Conservation (phyloP, 768 basidiomycete genomes). For the Cantharellus anzutake region DNA sequence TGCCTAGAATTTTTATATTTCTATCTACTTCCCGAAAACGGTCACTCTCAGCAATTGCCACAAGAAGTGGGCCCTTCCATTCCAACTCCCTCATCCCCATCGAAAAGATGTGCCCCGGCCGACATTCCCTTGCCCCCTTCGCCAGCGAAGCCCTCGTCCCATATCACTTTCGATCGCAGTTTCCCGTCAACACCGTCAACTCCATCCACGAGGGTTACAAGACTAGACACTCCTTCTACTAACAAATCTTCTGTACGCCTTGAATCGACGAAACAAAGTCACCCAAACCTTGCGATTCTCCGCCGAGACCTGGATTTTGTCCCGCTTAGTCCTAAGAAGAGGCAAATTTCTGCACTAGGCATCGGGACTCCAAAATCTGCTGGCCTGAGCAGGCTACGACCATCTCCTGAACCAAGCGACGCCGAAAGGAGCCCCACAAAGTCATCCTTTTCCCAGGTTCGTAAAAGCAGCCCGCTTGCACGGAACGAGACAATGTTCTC, state of each 20-base stretch:
- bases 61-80: neutral
- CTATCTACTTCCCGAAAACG: conserved; percentile 73
- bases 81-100: conserved; percentile 1
- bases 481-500: too few relatives aligned
- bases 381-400: too few relatives aligned
- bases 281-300: neutral
- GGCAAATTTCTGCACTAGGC: neutral
- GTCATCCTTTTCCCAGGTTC: too few relatives aligned
- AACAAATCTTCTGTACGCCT: neutral
- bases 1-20: conserved; percentile 91
- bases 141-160: neutral
- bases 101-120: conserved; percentile 15
- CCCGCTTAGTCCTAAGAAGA: conserved; percentile 52
- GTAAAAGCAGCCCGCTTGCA: too few relatives aligned
- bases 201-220: neutral
- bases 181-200: neutral
- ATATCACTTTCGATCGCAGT: neutral
- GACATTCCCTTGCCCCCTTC: conserved; percentile 9
- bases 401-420: too few relatives aligned
- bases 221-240: too few relatives aligned
- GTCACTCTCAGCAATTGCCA: conserved; percentile 4
- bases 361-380: neutral
- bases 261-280: neutral
- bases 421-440: too few relatives aligned
- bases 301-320: conserved; percentile 34